phyloP scores from a whole-genome alignment of 2,329 filamentous ascomycete species.

The Pyrenophora tritici-repentis region DNA sequence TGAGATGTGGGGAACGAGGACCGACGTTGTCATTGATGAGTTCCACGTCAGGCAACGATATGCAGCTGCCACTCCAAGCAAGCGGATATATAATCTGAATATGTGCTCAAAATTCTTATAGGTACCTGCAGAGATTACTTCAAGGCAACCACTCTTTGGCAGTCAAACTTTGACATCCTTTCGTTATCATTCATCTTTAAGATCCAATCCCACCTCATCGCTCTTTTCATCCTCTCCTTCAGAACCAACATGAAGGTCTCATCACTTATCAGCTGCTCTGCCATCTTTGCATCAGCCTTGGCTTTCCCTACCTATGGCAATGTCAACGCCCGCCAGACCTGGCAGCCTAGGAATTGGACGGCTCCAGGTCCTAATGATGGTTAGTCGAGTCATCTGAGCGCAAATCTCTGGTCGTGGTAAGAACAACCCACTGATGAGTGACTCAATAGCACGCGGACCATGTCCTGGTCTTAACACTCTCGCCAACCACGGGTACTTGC shows the following conservation, averaged over 20 bases:
- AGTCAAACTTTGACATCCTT: neutral
- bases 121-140: neutral
- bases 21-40: neutral
- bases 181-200: neutral
- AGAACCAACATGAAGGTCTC: neutral
- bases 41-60: slow-evolving; percentile 1
- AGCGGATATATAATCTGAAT: neutral
- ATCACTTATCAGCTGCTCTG: neutral
- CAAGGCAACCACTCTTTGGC: neutral
- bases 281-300: neutral
- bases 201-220: neutral
- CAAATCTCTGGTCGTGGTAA: neutral
- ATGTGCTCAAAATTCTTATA: neutral
- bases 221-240: neutral
- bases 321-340: slow-evolving; percentile 6
- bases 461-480: too few species aligned
- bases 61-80: neutral
- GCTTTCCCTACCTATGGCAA: slow-evolving; percentile 9
- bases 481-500: too few species aligned
- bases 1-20: neutral
- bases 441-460: slow-evolving; percentile 6
- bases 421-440: rapidly evolving
- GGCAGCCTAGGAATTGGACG: slow-evolving; percentile 5
- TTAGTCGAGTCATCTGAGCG: neutral
- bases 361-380: slow-evolving; percentile 11